These are phyloP conservation scores for Monosporascus ibericus DNA, from an alignment of 2,329 filamentous ascomycete species.

Conservation along the genomic window DNA sequence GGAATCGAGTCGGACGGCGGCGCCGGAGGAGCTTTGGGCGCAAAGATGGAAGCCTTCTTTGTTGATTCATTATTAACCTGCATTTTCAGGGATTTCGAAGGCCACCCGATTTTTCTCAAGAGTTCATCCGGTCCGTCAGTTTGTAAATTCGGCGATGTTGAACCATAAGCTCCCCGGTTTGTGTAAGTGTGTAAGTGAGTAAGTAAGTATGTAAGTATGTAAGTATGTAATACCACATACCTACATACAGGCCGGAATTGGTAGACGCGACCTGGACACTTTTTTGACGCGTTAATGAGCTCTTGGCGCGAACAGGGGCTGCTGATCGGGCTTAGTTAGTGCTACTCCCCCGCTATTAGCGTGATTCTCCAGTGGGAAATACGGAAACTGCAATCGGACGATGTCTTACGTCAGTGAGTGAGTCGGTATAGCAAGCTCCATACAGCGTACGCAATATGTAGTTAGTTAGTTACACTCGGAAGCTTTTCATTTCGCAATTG, in stretches of 20 bases:
- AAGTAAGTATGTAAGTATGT: not conserved
- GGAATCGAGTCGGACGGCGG: slow-evolving; percentile 57
- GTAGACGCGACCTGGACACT: slow-evolving; percentile 16
- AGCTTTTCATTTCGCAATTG: not conserved
- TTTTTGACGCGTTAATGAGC: slow-evolving; percentile 21
- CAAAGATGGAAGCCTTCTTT: slow-evolving; percentile 31
- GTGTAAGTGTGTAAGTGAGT: slow-evolving; percentile 2
- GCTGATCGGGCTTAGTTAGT: slow-evolving; percentile 1
- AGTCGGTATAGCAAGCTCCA: not conserved
- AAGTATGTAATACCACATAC: not conserved
- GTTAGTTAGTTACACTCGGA: not conserved
- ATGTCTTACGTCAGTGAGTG: not conserved
- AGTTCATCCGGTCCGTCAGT: too few species aligned
- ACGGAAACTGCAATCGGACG: too few species aligned
- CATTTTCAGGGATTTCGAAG: slow-evolving; percentile 13
- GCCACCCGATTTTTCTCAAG: too few species aligned
- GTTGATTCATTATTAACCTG: slow-evolving; percentile 20
- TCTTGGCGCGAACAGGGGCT: not conserved
- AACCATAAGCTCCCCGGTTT: not conserved
- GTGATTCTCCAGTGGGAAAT: too few species aligned
- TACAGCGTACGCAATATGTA: not conserved
- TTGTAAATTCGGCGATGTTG: not conserved
- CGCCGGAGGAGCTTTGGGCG: slow-evolving; percentile 26
- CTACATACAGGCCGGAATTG: not conserved
- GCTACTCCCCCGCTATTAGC: slow-evolving; percentile 2